phyloP scores from a whole-genome alignment of 129 eudicot species.

The Pseudognaphalium luteoalbum region DNA sequence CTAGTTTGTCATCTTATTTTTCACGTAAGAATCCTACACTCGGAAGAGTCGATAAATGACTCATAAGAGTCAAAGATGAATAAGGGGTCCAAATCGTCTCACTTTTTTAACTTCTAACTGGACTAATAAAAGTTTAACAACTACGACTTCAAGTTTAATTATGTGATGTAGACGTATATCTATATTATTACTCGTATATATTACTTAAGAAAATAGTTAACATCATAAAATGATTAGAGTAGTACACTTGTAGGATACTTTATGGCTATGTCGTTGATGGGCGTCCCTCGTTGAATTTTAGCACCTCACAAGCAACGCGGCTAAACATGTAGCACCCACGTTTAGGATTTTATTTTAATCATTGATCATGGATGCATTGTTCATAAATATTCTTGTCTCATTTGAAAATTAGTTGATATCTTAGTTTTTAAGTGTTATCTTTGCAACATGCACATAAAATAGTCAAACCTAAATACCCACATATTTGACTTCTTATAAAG shows the following conservation, averaged over 20 bases:
- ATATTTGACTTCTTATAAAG: constrained; percentile 17
- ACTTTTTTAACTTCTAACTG: too few species aligned
- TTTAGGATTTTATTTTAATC: constrained; percentile 14
- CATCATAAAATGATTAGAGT: constrained; percentile 2
- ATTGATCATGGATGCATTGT: constrained; percentile 10
- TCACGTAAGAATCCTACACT: too few species aligned
- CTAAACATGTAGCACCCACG: constrained; percentile 39
- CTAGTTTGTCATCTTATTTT: too few species aligned
- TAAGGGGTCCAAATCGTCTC: too few species aligned
- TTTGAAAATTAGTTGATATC: neutral
- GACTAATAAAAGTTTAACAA: too few species aligned
- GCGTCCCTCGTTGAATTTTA: constrained; percentile 25
- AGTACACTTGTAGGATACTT: constrained; percentile 32
- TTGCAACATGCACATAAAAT: constrained; percentile 7
- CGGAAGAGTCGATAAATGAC: too few species aligned
- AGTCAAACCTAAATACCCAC: constrained; percentile 37
- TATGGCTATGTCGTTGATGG: constrained; percentile 23
- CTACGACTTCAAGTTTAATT: too few species aligned
- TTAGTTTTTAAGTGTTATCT: constrained; percentile 25
- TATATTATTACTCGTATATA: too few species aligned
- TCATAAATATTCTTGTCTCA: constrained; percentile 13
- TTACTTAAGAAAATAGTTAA: neutral
- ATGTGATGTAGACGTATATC: too few species aligned
- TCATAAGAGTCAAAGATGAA: too few species aligned
- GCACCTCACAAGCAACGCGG: constrained; percentile 34